Evolutionary conservation across 441 rosid species (phyloP).

Genomic region (Erodium texanum): DNA sequence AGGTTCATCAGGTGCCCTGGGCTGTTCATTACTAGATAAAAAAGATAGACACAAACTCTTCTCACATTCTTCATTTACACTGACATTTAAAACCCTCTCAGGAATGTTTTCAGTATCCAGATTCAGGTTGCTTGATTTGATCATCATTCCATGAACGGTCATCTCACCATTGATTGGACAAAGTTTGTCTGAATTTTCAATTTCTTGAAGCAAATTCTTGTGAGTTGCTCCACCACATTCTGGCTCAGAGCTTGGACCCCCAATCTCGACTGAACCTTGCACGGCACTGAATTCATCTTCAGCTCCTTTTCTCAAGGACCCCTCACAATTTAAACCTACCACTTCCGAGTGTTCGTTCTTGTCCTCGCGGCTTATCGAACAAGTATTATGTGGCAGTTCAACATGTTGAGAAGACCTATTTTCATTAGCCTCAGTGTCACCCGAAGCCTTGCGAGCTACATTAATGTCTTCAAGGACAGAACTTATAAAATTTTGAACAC

Average conservation of each 20-base stretch:
- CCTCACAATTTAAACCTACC: slow-evolving; percentile 9
- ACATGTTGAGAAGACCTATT: background rate
- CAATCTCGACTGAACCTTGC: background rate
- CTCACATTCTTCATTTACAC: background rate
- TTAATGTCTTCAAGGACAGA: slow-evolving; percentile 4
- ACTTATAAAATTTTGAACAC: slow-evolving; percentile 3
- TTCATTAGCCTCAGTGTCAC: slow-evolving; percentile 3
- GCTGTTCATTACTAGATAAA: background rate
- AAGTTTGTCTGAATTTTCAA: background rate
- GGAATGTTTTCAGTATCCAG: background rate
- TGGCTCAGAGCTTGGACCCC: background rate
- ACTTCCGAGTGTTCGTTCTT: slow-evolving; percentile 9
- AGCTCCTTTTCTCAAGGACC: slow-evolving; percentile 7
- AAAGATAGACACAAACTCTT: background rate
- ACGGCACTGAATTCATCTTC: slow-evolving; percentile 16
- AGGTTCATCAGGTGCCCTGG: background rate
- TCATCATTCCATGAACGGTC: background rate
- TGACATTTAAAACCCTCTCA: background rate
- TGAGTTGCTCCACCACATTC: background rate
- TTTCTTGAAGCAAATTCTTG: background rate
- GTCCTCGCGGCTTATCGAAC: slow-evolving; percentile 10
- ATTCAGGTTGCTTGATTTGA: background rate
- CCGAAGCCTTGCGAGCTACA: slow-evolving; percentile 8
- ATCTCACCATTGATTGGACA: background rate
- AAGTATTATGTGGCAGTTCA: background rate